Percentiles rank a stretch among this genome's conserved stretches.
Evolutionary conservation across 2,329 filamentous ascomycete species (phyloP).

Genomic region (Sporothrix sp.): DNA sequence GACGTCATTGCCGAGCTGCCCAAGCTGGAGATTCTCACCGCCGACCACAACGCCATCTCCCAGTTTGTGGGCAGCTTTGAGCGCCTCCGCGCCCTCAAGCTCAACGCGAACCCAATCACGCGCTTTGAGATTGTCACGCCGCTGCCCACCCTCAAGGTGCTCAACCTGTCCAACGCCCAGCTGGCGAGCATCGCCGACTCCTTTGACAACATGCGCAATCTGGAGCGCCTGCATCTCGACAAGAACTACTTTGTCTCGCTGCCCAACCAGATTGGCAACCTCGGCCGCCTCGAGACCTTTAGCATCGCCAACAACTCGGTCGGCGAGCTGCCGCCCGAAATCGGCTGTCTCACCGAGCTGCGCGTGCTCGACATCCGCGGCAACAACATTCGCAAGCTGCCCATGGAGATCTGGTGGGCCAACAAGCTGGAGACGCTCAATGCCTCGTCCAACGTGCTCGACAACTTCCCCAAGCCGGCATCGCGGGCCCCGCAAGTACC

Average conservation of each 20-base stretch:
- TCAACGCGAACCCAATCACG: conserved; percentile 93
- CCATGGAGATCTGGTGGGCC: conserved; percentile 93
- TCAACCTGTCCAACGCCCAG: conserved; percentile 88
- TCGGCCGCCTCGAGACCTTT: conserved; percentile 78
- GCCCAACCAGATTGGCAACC: conserved; percentile 72
- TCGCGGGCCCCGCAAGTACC: conserved; percentile 57
- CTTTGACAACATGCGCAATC: conserved; percentile 76
- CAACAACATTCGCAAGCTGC: conserved; percentile 84
- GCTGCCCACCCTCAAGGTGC: conserved; percentile 69
- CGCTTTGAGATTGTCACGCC: conserved; percentile 74
- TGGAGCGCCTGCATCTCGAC: conserved; percentile 82
- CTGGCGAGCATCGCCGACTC: conserved; percentile 81
- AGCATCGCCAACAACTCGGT: conserved; percentile 90
- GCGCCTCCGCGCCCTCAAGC: conserved; percentile 69
- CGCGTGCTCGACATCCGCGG: conserved; percentile 80
- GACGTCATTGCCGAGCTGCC: conserved; percentile 78
- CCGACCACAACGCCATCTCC: conserved; percentile 88
- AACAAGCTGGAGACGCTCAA: conserved; percentile 85
- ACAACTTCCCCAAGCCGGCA: conserved; percentile 79
- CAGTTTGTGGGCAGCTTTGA: conserved; percentile 85
- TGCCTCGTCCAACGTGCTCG: conserved; percentile 86
- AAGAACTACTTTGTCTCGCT: conserved; percentile 93
- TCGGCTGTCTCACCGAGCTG: conserved; percentile 78
- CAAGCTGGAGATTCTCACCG: conserved; percentile 75
- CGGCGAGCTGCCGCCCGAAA: conserved; percentile 71